Evolutionary conservation across 2,329 filamentous ascomycete species (phyloP).

Genomic region (Aspergillus melleus): DNA sequence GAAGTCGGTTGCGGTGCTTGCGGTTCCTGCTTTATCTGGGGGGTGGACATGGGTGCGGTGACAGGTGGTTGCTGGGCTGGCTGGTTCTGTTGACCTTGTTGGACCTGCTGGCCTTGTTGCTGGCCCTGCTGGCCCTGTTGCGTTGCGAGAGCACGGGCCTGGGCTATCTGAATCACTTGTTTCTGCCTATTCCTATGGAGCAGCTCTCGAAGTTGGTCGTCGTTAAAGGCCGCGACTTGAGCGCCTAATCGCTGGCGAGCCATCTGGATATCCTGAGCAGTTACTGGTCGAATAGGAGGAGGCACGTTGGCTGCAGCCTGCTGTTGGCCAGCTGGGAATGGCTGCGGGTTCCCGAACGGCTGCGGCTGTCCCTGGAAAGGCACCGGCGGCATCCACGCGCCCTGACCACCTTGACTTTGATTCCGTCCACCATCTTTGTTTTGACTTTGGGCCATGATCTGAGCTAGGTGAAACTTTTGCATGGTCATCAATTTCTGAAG

Average conservation of each 20-base stretch:
- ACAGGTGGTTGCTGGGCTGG: slow-evolving; percentile 23
- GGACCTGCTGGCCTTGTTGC: slow-evolving; percentile 19
- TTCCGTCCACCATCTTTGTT: slow-evolving; percentile 26
- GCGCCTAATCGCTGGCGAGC: slow-evolving; percentile 38
- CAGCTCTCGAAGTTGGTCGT: slow-evolving; percentile 45
- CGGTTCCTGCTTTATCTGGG: slow-evolving; percentile 25
- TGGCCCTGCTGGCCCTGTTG: slow-evolving; percentile 8
- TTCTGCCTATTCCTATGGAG: slow-evolving; percentile 39
- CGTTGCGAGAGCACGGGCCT: slow-evolving; percentile 26
- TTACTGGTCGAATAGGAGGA: slow-evolving; percentile 34
- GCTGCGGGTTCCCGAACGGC: slow-evolving; percentile 30
- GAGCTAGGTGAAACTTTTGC: slow-evolving; percentile 48
- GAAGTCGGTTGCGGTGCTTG: slow-evolving; percentile 25
- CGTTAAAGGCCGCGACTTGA: slow-evolving; percentile 34
- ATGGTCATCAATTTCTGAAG: slow-evolving; percentile 41
- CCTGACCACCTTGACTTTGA: slow-evolving; percentile 25
- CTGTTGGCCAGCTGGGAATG: slow-evolving; percentile 29
- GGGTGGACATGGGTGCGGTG: slow-evolving; percentile 20
- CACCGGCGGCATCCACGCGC: slow-evolving; percentile 20
- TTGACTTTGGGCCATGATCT: slow-evolving; percentile 35
- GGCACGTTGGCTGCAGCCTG: slow-evolving; percentile 29
- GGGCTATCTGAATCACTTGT: slow-evolving; percentile 34
- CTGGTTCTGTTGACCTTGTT: slow-evolving; percentile 27
- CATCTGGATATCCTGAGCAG: slow-evolving; percentile 35
- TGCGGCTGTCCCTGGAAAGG: slow-evolving; percentile 29